A percentile compares a stretch with the other conserved stretches of the same genome.
Evolutionary conservation across 805 yeast genomes (phyloP).

Genomic region (Kodamaea leandrae): DNA sequence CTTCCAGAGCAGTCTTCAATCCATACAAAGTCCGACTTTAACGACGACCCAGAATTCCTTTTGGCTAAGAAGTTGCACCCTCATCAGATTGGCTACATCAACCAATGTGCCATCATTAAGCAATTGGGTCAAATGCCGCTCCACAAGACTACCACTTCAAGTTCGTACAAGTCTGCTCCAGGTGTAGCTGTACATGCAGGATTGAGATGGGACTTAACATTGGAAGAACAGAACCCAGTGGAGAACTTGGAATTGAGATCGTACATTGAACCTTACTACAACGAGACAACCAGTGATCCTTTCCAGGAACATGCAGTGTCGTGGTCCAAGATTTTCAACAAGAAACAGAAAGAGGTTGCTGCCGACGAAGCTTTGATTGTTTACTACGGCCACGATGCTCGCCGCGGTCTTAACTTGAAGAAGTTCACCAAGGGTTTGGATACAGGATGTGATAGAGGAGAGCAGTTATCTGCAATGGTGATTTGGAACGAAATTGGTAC

Average conservation of each 20-base stretch:
- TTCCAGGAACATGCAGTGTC: conserved; percentile 34
- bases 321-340: conserved; percentile 61
- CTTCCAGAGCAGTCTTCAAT: background rate
- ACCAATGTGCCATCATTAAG: conserved; percentile 62
- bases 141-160: conserved; percentile 22
- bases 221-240: conserved; percentile 57
- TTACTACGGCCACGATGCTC: conserved; percentile 88
- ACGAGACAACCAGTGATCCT: conserved; percentile 51
- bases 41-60: conserved; percentile 36
- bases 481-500: conserved; percentile 28
- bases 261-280: conserved; percentile 62
- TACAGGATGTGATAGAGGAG: conserved; percentile 78
- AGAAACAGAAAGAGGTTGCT: conserved; percentile 36
- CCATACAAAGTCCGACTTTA: conserved; percentile 17
- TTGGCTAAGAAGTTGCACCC: conserved; percentile 57
- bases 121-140: conserved; percentile 60
- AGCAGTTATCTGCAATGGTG: conserved; percentile 60
- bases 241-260: conserved; percentile 70
- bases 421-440: conserved; percentile 79
- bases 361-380: conserved; percentile 43
- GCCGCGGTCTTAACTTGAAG: conserved; percentile 63
- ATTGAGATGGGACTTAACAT: conserved; percentile 58
- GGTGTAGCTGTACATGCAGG: conserved; percentile 84
- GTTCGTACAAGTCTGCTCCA: conserved; percentile 26
- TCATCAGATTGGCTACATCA: conserved; percentile 58